A percentile compares a stretch with the other conserved stretches of the same genome.
Conservation (phyloP, 2,329 filamentous ascomycete species). For the Trichoderma arundinaceum region DNA sequence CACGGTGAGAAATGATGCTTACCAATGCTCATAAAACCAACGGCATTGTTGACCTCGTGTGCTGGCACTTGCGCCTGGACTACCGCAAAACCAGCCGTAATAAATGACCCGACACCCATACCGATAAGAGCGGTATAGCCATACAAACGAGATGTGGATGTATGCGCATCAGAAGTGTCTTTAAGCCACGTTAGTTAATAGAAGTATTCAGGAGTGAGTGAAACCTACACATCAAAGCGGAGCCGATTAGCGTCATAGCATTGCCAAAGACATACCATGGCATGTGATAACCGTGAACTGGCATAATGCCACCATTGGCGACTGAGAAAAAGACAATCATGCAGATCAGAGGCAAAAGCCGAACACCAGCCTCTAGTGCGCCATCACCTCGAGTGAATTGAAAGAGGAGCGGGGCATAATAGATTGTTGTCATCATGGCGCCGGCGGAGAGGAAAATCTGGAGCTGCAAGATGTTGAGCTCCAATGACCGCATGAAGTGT, state of each 20-base stretch:
- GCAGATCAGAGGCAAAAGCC: conserved; percentile 50
- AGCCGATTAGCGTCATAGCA: background rate
- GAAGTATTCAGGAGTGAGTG: too few relatives aligned
- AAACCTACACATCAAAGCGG: background rate
- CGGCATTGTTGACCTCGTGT: conserved; percentile 40
- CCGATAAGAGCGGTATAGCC: conserved; percentile 49
- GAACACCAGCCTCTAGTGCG: conserved; percentile 48
- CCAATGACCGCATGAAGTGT: conserved; percentile 29
- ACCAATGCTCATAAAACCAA: conserved; percentile 45
- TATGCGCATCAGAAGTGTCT: conserved; percentile 1
- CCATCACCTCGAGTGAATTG: conserved; percentile 52
- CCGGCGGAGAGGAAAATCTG: background rate
- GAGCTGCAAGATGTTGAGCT: conserved; percentile 35
- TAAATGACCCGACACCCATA: conserved; percentile 46
- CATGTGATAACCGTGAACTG: background rate
- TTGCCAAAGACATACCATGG: background rate
- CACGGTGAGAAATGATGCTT: background rate
- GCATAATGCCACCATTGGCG: background rate
- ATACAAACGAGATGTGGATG: conserved; percentile 39
- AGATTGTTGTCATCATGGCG: conserved; percentile 39
- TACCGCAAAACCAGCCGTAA: conserved; percentile 43
- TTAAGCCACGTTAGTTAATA: background rate
- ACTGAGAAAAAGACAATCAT: background rate
- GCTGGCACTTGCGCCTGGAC: conserved; percentile 36
- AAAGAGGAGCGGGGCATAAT: conserved; percentile 58